These are phyloP conservation scores for Aegilops umbellulata DNA, from an alignment of 176 grass and related monocot genomes.

Conservation along the genomic window DNA sequence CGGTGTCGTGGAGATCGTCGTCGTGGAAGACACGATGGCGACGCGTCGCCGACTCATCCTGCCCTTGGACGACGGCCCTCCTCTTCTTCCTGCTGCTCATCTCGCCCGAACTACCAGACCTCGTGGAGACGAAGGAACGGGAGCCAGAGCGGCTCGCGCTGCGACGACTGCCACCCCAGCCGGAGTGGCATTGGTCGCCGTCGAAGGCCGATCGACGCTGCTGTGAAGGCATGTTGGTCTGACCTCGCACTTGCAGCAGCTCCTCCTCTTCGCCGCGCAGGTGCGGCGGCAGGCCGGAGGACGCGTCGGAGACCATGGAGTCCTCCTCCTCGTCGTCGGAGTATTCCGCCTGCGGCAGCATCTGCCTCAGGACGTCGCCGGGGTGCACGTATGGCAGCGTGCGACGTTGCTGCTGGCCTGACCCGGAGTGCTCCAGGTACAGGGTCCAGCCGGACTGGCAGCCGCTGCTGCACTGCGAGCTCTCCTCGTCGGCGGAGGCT, in stretches of 20 bases:
- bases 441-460: conserved; percentile 90
- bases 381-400: neutral
- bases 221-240: neutral
- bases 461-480: conserved; percentile 62
- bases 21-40: neutral
- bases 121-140: neutral
- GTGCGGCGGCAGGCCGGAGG: conserved; percentile 53
- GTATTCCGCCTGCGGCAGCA: neutral
- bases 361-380: neutral
- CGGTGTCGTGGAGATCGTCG: conserved; percentile 41
- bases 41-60: neutral
- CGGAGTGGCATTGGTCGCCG: neutral
- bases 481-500: conserved; percentile 18
- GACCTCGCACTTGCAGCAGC: neutral
- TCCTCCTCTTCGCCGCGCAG: neutral
- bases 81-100: neutral
- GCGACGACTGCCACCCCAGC: neutral
- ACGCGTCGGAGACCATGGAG: conserved; percentile 92
- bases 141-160: neutral
- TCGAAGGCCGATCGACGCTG: neutral
- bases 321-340: conserved; percentile 42
- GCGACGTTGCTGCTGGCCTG: neutral
- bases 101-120: neutral
- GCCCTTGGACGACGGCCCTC: neutral
- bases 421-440: conserved; percentile 66